phyloP scores from a whole-genome alignment of 1,284 basidiomycete species.

The Caloboletus firmus region DNA sequence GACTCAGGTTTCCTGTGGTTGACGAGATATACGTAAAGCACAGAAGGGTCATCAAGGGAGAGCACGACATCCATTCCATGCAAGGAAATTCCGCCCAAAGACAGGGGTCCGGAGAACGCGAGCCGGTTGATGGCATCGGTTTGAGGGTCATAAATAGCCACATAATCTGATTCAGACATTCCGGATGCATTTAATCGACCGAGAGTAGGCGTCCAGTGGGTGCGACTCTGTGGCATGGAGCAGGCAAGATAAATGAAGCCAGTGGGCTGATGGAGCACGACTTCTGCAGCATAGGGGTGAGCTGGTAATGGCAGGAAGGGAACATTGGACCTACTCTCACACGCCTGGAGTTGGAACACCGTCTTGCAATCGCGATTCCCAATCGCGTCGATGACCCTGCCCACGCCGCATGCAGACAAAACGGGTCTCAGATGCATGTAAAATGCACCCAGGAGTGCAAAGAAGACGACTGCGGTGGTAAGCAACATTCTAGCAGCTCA shows the following conservation, averaged over 20 bases:
- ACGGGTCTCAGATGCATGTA: slow-evolving; percentile 46
- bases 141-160: slow-evolving; percentile 59
- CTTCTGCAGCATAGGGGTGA: slow-evolving; percentile 40
- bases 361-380: slow-evolving; percentile 49
- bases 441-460: slow-evolving; percentile 26
- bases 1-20: slow-evolving; percentile 59
- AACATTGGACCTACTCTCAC: slow-evolving; percentile 52
- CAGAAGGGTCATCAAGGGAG: slow-evolving; percentile 46
- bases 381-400: slow-evolving; percentile 43
- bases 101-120: slow-evolving; percentile 40
- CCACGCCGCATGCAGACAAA: slow-evolving; percentile 43
- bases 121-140: slow-evolving; percentile 50
- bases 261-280: slow-evolving; percentile 53
- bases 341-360: slow-evolving; percentile 57
- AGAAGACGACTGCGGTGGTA: slow-evolving; percentile 29
- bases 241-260: slow-evolving; percentile 73
- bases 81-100: slow-evolving; percentile 49
- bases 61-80: slow-evolving; percentile 75
- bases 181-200: slow-evolving; percentile 47
- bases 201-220: slow-evolving; percentile 56
- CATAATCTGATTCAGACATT: slow-evolving; percentile 50
- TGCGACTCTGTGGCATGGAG: slow-evolving; percentile 51
- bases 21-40: slow-evolving; percentile 64
- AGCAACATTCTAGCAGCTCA: slow-evolving; percentile 3
- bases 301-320: neutral